Percentiles rank a stretch among this genome's conserved stretches.
Conservation (phyloP, 108 stramenopile genomes). For the Nannochloropsis gaditana region DNA sequence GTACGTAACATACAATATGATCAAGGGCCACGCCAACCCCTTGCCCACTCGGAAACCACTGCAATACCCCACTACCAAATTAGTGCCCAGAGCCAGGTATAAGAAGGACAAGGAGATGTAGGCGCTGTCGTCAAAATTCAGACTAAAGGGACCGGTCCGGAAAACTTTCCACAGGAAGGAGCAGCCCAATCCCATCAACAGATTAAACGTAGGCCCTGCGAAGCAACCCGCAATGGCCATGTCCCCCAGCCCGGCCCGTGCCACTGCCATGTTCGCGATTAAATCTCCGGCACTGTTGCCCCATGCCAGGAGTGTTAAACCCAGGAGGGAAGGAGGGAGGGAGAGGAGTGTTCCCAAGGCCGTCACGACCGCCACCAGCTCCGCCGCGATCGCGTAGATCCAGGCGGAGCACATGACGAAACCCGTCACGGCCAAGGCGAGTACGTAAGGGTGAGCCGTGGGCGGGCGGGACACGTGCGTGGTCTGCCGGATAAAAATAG, state of each 20-base stretch:
- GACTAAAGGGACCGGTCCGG: not conserved
- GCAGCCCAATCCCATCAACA: conserved; percentile 65
- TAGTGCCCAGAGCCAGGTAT: not conserved
- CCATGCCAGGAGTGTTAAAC: conserved; percentile 88
- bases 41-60: not conserved
- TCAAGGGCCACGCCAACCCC: not conserved
- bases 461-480: conserved; percentile 25
- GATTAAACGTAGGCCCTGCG: conserved; percentile 93
- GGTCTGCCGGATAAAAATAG: not conserved
- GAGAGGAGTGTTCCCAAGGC: conserved; percentile 66
- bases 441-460: not conserved
- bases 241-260: conserved; percentile 65
- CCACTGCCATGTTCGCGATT: conserved; percentile 83
- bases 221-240: conserved; percentile 66
- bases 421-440: conserved; percentile 32
- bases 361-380: conserved; percentile 69
- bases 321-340: conserved; percentile 76
- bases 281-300: conserved; percentile 86
- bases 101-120: conserved; percentile 42
- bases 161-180: conserved; percentile 26
- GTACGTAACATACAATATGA: not conserved
- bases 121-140: not conserved
- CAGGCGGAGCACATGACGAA: conserved; percentile 65
- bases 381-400: conserved; percentile 86
- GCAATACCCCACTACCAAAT: not conserved